A percentile compares a stretch with the other conserved stretches of the same genome.
These are phyloP conservation scores for Penicillium waksmanii DNA, from an alignment of 495 filamentous ascomycete species.

Conservation along the genomic window DNA sequence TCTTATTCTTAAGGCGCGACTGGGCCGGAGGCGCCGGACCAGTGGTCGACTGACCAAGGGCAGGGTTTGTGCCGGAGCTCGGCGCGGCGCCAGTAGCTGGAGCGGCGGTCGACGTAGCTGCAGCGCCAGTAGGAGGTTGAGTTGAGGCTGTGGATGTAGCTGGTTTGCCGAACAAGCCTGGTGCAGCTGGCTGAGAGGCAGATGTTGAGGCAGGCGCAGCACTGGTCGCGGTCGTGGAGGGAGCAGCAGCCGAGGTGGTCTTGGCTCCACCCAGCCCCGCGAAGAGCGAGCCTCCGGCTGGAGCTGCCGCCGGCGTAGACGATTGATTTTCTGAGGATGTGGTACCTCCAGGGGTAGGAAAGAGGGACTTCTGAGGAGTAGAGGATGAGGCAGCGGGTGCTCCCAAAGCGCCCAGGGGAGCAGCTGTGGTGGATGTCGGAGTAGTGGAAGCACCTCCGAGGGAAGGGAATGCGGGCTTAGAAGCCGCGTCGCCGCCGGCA, in stretches of 20 bases:
- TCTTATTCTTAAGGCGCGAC: slow-evolving; percentile 94
- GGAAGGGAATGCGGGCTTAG: slow-evolving; percentile 37
- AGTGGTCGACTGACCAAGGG: slow-evolving; percentile 69
- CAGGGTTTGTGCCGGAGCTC: slow-evolving; percentile 34
- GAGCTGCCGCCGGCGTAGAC: slow-evolving; percentile 42
- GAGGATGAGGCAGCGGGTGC: slow-evolving; percentile 36
- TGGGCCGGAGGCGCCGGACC: slow-evolving; percentile 76
- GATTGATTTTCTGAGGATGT: slow-evolving; percentile 42
- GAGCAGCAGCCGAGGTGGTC: slow-evolving; percentile 37
- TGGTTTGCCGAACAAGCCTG: slow-evolving; percentile 33
- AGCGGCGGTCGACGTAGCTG: slow-evolving; percentile 30
- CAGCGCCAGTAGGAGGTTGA: slow-evolving; percentile 28
- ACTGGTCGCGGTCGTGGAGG: slow-evolving; percentile 35
- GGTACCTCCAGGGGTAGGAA: slow-evolving; percentile 39
- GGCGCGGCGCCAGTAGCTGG: slow-evolving; percentile 33
- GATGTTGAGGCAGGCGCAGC: slow-evolving; percentile 15
- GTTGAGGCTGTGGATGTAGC: slow-evolving; percentile 31
- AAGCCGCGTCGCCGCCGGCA: slow-evolving; percentile 30
- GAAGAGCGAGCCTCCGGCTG: slow-evolving; percentile 41
- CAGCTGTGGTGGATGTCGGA: slow-evolving; percentile 23
- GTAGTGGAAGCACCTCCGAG: slow-evolving; percentile 30
- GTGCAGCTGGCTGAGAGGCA: not conserved
- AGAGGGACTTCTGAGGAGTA: slow-evolving; percentile 46
- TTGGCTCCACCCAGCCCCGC: slow-evolving; percentile 31
- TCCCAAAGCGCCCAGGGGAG: slow-evolving; percentile 30